These are phyloP conservation scores for Zostera marina DNA, from an alignment of 116 monocot species.

Conservation along the genomic window DNA sequence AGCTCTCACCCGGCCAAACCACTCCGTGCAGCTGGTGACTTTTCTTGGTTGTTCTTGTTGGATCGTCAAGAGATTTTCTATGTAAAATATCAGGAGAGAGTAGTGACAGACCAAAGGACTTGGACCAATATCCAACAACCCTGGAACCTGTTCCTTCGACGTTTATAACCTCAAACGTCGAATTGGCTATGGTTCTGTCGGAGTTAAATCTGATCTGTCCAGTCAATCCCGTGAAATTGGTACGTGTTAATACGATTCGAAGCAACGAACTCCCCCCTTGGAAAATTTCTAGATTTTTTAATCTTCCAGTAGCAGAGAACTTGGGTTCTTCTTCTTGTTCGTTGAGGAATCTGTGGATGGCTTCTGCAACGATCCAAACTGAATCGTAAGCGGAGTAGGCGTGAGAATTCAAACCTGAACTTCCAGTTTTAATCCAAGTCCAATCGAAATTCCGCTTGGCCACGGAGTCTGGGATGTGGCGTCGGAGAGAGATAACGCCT, in stretches of 20 bases:
- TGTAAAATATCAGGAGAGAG: slow-evolving; percentile 33
- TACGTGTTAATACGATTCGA: slow-evolving; percentile 19
- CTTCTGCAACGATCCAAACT: slow-evolving; percentile 67
- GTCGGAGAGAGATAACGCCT: slow-evolving; percentile 59
- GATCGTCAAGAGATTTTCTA: slow-evolving; percentile 1
- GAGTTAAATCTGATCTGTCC: slow-evolving; percentile 44
- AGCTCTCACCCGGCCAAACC: slow-evolving; percentile 88
- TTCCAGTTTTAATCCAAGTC: slow-evolving; percentile 35
- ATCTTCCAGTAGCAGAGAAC: slow-evolving; percentile 25
- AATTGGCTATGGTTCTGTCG: slow-evolving; percentile 43
- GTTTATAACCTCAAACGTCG: slow-evolving; percentile 81
- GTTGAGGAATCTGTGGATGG: slow-evolving; percentile 47
- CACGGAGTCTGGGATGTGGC: slow-evolving; percentile 51
- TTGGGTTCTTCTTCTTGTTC: slow-evolving; percentile 18
- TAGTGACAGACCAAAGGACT: slow-evolving; percentile 47
- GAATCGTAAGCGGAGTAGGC: slow-evolving; percentile 83
- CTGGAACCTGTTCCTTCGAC: slow-evolving; percentile 44
- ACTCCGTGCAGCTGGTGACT: slow-evolving; percentile 30
- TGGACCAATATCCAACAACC: slow-evolving; percentile 75
- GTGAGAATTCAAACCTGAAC: slow-evolving; percentile 49
- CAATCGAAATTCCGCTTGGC: slow-evolving; percentile 25
- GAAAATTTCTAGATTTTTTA: slow-evolving; percentile 25
- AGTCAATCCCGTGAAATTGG: slow-evolving; percentile 53
- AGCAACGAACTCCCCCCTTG: slow-evolving; percentile 42
- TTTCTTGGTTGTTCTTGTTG: slow-evolving; percentile 20